Evolutionary conservation across 2,329 filamentous ascomycete species (phyloP).

Genomic region (Blumeriella jaapii): DNA sequence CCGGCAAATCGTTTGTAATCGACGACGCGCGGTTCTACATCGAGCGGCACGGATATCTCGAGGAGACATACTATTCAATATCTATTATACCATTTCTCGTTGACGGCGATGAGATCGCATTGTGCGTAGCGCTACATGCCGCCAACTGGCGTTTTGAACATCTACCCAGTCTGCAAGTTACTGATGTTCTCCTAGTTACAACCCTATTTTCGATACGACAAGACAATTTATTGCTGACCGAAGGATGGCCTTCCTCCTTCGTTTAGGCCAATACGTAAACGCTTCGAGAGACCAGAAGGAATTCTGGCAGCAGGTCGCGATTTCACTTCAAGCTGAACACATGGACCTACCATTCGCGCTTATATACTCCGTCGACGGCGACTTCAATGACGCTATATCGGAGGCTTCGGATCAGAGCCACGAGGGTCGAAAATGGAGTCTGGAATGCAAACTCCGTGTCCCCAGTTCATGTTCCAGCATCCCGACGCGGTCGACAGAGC

Average conservation of each 20-base stretch:
- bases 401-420: slow-evolving; percentile 14
- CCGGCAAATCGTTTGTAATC: slow-evolving; percentile 16
- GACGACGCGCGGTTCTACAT: slow-evolving; percentile 26
- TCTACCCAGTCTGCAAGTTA: no score
- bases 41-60: slow-evolving; percentile 27
- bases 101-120: slow-evolving; percentile 12
- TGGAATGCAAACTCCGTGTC: slow-evolving; percentile 16
- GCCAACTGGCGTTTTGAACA: not conserved
- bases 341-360: slow-evolving; percentile 27
- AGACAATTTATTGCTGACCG: slow-evolving; percentile 20
- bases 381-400: slow-evolving; percentile 17
- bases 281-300: slow-evolving; percentile 25
- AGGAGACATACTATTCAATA: slow-evolving; percentile 29
- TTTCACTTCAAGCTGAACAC: slow-evolving; percentile 19
- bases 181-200: slow-evolving; percentile 11
- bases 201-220: slow-evolving; percentile 15
- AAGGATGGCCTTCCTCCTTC: slow-evolving; percentile 30
- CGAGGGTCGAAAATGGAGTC: slow-evolving; percentile 11
- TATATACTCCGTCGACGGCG: slow-evolving; percentile 25
- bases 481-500: slow-evolving; percentile 5
- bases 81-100: slow-evolving; percentile 17
- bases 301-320: slow-evolving; percentile 26
- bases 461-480: slow-evolving; percentile 3
- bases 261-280: slow-evolving; percentile 27
- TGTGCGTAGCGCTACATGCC: slow-evolving; percentile 10